phyloP scores from a whole-genome alignment of 2,329 filamentous ascomycete genomes.

The Seiridium cupressi region DNA sequence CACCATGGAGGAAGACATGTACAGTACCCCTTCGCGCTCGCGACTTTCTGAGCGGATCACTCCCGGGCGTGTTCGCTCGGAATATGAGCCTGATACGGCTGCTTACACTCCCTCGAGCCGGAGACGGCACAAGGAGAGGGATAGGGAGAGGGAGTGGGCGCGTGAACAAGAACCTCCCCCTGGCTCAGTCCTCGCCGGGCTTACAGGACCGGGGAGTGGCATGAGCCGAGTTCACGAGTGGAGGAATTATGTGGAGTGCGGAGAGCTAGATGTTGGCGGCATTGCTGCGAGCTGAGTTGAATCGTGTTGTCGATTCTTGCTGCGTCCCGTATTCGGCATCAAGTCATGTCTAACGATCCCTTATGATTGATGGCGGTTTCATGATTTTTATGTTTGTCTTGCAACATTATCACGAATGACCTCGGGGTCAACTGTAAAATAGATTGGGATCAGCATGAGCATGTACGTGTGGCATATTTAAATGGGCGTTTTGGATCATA shows the following conservation, averaged over 20 bases:
- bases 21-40: constrained; percentile 28
- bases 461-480: not conserved
- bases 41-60: constrained; percentile 27
- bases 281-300: not conserved
- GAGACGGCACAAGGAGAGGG: constrained; percentile 19
- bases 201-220: constrained; percentile 28
- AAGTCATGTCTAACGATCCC: not conserved
- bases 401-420: not conserved
- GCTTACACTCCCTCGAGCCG: constrained; percentile 17
- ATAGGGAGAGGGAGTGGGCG: constrained; percentile 15
- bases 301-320: too few relatives aligned
- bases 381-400: not conserved
- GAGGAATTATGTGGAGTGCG: constrained; percentile 22
- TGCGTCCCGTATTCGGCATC: not conserved
- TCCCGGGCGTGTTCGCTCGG: constrained; percentile 21
- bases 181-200: constrained; percentile 27
- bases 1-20: constrained; percentile 38
- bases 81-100: constrained; percentile 24
- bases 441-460: not conserved
- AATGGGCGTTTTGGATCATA: not conserved
- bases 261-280: not conserved
- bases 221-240: constrained; percentile 30
- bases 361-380: not conserved
- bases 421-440: constrained; percentile 4
- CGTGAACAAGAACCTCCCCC: constrained; percentile 15